These are phyloP conservation scores for Verbena officinalis DNA, from an alignment of 257 asterid species.

Conservation along the genomic window DNA sequence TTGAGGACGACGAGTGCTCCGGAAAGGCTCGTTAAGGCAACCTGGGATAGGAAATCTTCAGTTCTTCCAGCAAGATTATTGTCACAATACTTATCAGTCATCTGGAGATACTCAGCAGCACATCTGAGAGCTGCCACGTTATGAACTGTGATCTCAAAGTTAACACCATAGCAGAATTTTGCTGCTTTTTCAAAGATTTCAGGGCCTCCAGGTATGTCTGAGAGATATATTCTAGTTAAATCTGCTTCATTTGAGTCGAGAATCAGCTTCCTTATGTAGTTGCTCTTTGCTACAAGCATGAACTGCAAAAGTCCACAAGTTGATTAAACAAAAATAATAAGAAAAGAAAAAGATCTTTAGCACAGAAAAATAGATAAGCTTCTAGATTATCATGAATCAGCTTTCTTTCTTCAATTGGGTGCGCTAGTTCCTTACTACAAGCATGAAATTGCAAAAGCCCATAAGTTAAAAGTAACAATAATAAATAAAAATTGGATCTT, in stretches of 20 bases:
- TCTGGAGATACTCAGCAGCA: conserved; percentile 86
- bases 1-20: conserved; percentile 83
- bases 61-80: conserved; percentile 79
- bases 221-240: conserved; percentile 59
- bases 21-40: conserved; percentile 79
- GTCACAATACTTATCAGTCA: conserved; percentile 84
- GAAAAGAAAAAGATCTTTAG: neutral
- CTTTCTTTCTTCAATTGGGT: neutral
- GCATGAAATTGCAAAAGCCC: no score
- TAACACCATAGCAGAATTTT: conserved; percentile 89
- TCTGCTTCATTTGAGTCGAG: conserved; percentile 72
- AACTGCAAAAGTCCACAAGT: conserved; percentile 45
- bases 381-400: neutral
- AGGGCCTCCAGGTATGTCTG: conserved; percentile 89
- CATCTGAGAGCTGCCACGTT: conserved; percentile 92
- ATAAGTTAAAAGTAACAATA: no score
- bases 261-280: conserved; percentile 68
- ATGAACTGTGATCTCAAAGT: conserved; percentile 94
- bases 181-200: conserved; percentile 92
- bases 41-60: conserved; percentile 79
- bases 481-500: neutral
- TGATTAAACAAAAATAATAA: no score
- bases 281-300: conserved; percentile 97
- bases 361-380: neutral
- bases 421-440: neutral